A percentile compares a stretch with the other conserved stretches of the same genome.
phyloP scores from a whole-genome alignment of 192 early-diverging fungal genomes.

The Podila clonocystis region DNA sequence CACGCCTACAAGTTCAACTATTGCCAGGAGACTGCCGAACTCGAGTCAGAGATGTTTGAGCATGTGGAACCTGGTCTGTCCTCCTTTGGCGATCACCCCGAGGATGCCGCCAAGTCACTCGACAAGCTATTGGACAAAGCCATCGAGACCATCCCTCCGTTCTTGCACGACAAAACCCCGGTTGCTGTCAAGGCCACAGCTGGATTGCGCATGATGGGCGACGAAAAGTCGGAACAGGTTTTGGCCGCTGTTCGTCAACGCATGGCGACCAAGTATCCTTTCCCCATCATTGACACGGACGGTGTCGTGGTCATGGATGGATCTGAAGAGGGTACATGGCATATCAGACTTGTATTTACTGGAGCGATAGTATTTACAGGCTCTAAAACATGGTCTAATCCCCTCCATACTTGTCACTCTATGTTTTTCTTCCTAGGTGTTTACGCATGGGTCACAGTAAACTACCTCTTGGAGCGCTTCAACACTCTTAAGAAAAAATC shows the following conservation, averaged over 20 bases:
- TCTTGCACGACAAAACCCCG: slow-evolving; percentile 83
- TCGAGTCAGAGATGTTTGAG: slow-evolving; percentile 93
- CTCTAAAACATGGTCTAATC: not conserved
- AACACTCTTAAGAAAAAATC: slow-evolving; percentile 57
- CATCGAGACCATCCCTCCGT: slow-evolving; percentile 74
- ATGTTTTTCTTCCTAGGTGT: slow-evolving; percentile 62
- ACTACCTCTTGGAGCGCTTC: slow-evolving; percentile 83
- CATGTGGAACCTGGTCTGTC: slow-evolving; percentile 89
- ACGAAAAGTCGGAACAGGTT: slow-evolving; percentile 76
- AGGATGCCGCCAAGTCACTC: slow-evolving; percentile 82
- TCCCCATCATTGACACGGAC: slow-evolving; percentile 73
- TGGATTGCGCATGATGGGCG: slow-evolving; percentile 85
- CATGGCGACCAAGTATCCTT: slow-evolving; percentile 82
- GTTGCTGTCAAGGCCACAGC: slow-evolving; percentile 97
- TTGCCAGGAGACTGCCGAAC: slow-evolving; percentile 82
- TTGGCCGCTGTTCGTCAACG: slow-evolving; percentile 74
- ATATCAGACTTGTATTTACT: not conserved
- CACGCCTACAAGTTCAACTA: slow-evolving; percentile 98
- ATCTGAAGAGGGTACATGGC: slow-evolving; percentile 83
- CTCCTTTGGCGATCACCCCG: slow-evolving; percentile 70
- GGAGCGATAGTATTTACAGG: too few species aligned
- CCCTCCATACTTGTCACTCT: not conserved
- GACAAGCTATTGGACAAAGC: slow-evolving; percentile 82
- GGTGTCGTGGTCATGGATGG: slow-evolving; percentile 96
- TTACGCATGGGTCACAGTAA: slow-evolving; percentile 99